These are phyloP conservation scores for Diaporthe amygdali DNA, from an alignment of 2,329 filamentous ascomycete species.

Conservation along the genomic window DNA sequence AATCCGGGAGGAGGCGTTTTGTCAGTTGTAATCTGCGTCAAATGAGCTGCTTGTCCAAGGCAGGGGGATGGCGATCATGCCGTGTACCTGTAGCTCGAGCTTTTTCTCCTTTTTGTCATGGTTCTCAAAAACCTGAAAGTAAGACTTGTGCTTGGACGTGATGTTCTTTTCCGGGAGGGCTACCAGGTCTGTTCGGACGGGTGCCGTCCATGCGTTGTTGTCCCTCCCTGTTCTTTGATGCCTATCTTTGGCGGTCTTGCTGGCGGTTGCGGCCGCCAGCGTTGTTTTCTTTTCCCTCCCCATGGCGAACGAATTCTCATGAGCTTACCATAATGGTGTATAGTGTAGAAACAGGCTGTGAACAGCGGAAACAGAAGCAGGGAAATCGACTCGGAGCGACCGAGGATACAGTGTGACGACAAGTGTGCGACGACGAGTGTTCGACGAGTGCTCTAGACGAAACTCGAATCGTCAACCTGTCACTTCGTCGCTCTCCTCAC, in stretches of 20 bases:
- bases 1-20: conserved; percentile 63
- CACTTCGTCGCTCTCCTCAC: background rate
- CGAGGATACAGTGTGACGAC: conserved; percentile 8
- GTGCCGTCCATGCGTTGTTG: conserved; percentile 32
- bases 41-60: conserved; percentile 26
- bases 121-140: conserved; percentile 70
- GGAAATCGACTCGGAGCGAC: conserved; percentile 6
- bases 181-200: conserved; percentile 33
- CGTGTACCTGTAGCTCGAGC: conserved; percentile 63
- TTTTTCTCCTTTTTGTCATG: conserved; percentile 65
- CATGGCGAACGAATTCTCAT: conserved; percentile 31
- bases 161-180: conserved; percentile 35
- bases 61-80: background rate
- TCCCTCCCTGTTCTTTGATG: conserved; percentile 36
- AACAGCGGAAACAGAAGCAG: background rate
- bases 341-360: background rate
- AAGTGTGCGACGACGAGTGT: conserved; percentile 9
- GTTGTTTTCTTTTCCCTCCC: conserved; percentile 34
- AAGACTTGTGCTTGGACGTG: conserved; percentile 63
- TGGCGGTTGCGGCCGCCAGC: conserved; percentile 30
- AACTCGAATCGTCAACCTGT: background rate
- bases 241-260: conserved; percentile 37
- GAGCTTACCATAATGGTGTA: conserved; percentile 31
- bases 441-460: conserved; percentile 6
- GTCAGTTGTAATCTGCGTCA: conserved; percentile 55